A percentile compares a stretch with the other conserved stretches of the same genome.
These are phyloP conservation scores for Prunus armeniaca DNA, from an alignment of 306 rosid species.

Conservation along the genomic window DNA sequence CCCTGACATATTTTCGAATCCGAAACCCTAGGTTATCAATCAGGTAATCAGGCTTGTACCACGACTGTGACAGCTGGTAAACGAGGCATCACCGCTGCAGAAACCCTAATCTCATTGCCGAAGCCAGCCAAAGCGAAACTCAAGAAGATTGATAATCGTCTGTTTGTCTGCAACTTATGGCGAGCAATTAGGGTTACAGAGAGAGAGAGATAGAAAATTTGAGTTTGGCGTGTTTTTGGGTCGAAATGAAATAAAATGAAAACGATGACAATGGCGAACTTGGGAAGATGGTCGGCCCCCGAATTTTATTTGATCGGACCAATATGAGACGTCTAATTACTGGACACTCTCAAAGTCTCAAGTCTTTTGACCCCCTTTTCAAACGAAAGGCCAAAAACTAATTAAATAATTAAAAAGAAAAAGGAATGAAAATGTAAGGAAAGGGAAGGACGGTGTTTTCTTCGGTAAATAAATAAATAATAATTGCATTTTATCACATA, in stretches of 20 bases:
- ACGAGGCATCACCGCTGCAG: conserved; percentile 24
- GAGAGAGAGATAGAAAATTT: neutral
- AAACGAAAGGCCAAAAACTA: neutral
- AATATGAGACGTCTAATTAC: neutral
- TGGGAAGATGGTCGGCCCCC: neutral
- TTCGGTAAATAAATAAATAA: neutral
- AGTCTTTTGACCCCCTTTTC: neutral
- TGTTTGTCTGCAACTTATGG: neutral
- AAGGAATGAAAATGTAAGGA: neutral
- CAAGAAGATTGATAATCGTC: neutral
- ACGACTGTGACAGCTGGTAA: neutral
- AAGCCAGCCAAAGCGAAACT: neutral
- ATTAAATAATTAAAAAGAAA: neutral
- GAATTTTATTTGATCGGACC: neutral
- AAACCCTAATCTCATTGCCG: conserved; percentile 29
- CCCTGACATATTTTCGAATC: conserved; percentile 51
- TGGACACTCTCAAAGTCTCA: neutral
- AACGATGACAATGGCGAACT: neutral
- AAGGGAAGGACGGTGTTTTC: neutral
- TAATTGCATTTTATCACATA: too few species aligned
- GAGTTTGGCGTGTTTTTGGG: neutral
- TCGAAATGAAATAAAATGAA: neutral
- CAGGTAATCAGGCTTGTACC: neutral
- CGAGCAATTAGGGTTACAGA: neutral
- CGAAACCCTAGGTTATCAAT: conserved; percentile 51